These are phyloP conservation scores for Neurospora sp. DNA, from an alignment of 495 filamentous ascomycete species.

Conservation along the genomic window DNA sequence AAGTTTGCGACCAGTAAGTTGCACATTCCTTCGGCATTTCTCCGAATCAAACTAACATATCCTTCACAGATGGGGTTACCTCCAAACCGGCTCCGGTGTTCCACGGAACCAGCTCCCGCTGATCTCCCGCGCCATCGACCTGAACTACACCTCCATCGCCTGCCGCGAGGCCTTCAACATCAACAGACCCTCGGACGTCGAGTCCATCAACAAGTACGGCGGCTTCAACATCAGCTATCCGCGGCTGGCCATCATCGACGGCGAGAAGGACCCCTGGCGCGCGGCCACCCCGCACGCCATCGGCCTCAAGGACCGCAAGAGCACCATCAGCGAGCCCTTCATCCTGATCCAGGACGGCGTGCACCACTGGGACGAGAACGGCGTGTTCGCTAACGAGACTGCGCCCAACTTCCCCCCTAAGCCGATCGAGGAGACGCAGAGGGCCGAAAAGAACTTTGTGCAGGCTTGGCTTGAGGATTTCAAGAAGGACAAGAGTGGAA, in stretches of 20 bases:
- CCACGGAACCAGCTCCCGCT: conserved; percentile 49
- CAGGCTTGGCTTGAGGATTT: conserved; percentile 55
- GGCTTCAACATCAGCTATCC: conserved; percentile 55
- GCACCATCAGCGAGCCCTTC: conserved; percentile 49
- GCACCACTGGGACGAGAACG: conserved; percentile 69
- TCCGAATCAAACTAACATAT: neutral
- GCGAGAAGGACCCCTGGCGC: conserved; percentile 61
- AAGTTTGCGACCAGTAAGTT: conserved; percentile 37
- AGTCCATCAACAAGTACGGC: conserved; percentile 57
- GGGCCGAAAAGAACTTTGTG: conserved; percentile 47
- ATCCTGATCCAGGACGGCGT: conserved; percentile 52
- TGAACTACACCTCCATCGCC: conserved; percentile 41
- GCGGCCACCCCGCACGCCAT: conserved; percentile 52
- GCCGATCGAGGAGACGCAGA: conserved; percentile 44
- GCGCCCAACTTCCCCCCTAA: conserved; percentile 40
- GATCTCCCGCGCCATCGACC: conserved; percentile 51
- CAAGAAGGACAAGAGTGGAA: conserved; percentile 10
- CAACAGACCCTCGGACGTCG: conserved; percentile 40
- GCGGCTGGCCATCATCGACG: conserved; percentile 57
- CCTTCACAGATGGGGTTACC: conserved; percentile 55
- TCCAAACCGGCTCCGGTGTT: conserved; percentile 54
- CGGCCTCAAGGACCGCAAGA: conserved; percentile 33
- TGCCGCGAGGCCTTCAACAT: conserved; percentile 57
- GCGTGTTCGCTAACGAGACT: conserved; percentile 51
- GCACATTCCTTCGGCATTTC: neutral